Percentiles rank a stretch among this genome's conserved stretches.
These are phyloP conservation scores for Mycena epipterygia DNA, from an alignment of 768 basidiomycete genomes.

Conservation along the genomic window DNA sequence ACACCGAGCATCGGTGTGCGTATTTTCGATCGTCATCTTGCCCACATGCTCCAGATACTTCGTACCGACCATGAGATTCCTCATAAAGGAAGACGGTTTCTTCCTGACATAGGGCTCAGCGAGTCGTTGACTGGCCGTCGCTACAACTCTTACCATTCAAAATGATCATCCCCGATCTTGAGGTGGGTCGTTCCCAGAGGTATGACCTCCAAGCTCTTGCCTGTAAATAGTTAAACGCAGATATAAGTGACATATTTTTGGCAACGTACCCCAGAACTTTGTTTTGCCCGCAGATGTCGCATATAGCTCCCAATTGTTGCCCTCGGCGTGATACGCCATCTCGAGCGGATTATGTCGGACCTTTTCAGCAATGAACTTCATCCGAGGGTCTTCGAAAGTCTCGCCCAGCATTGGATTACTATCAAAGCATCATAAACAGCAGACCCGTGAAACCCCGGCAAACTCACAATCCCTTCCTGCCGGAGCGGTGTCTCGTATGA, in stretches of 20 bases:
- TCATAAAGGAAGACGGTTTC: slow-evolving; percentile 89
- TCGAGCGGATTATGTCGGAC: slow-evolving; percentile 88
- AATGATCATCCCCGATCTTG: slow-evolving; percentile 75
- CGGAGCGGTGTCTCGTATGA: slow-evolving; percentile 82
- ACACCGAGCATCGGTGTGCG: slow-evolving; percentile 66
- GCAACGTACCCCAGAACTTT: slow-evolving; percentile 87
- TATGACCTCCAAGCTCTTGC: slow-evolving; percentile 91
- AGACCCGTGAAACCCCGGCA: neutral
- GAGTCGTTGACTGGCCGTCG: slow-evolving; percentile 6
- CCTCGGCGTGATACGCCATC: slow-evolving; percentile 89
- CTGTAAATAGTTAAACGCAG: slow-evolving; percentile 52
- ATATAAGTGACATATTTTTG: slow-evolving; percentile 18
- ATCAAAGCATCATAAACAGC: slow-evolving; percentile 27
- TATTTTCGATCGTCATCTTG: slow-evolving; percentile 81
- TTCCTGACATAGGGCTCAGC: slow-evolving; percentile 63
- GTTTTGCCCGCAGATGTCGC: slow-evolving; percentile 88
- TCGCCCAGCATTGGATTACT: slow-evolving; percentile 93
- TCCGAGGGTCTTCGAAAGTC: slow-evolving; percentile 86
- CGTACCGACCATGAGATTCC: slow-evolving; percentile 91
- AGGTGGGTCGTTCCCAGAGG: slow-evolving; percentile 81
- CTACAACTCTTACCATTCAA: slow-evolving; percentile 69
- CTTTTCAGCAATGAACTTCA: slow-evolving; percentile 90
- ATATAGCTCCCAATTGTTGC: slow-evolving; percentile 79
- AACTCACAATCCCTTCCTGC: slow-evolving; percentile 89
- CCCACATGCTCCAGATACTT: slow-evolving; percentile 92